These are phyloP conservation scores for Crithidia acanthocephali DNA, from an alignment of 208 protist genomes.

Conservation along the genomic window DNA sequence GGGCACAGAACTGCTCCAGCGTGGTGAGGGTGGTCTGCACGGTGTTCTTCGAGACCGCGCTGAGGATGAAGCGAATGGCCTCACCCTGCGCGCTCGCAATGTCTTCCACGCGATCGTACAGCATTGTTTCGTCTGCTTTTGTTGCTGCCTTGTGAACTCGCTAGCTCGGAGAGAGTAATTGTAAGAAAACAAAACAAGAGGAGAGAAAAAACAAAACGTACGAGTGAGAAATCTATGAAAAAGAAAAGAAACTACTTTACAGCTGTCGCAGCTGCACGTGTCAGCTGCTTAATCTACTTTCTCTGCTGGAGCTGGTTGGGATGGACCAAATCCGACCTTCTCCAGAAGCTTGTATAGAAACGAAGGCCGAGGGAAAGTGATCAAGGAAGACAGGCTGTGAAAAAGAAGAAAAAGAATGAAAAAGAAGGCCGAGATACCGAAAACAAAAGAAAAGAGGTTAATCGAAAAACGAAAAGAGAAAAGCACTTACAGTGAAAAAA, in stretches of 20 bases:
- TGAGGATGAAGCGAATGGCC: slow-evolving; percentile 73
- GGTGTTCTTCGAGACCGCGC: slow-evolving; percentile 72
- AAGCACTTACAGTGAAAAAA: not conserved
- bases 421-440: not conserved
- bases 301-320: too few relatives aligned
- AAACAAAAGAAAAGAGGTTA: not conserved
- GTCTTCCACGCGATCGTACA: slow-evolving; percentile 82
- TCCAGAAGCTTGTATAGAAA: too few relatives aligned
- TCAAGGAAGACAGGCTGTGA: too few relatives aligned
- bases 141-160: too few relatives aligned
- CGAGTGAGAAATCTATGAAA: not conserved
- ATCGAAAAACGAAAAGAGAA: not conserved
- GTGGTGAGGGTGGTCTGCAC: slow-evolving; percentile 72
- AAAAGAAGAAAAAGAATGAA: slow-evolving; percentile 6
- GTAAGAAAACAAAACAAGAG: not conserved
- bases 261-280: not conserved
- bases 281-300: not conserved
- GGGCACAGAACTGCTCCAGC: slow-evolving; percentile 67
- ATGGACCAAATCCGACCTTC: too few relatives aligned
- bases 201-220: too few relatives aligned
- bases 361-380: too few relatives aligned
- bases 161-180: not conserved
- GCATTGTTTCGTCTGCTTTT: slow-evolving; percentile 51
- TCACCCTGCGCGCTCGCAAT: slow-evolving; percentile 68
- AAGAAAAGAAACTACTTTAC: not conserved